Conservation (phyloP, 2,329 filamentous ascomycete species). For the Aspergillus sp. region DNA sequence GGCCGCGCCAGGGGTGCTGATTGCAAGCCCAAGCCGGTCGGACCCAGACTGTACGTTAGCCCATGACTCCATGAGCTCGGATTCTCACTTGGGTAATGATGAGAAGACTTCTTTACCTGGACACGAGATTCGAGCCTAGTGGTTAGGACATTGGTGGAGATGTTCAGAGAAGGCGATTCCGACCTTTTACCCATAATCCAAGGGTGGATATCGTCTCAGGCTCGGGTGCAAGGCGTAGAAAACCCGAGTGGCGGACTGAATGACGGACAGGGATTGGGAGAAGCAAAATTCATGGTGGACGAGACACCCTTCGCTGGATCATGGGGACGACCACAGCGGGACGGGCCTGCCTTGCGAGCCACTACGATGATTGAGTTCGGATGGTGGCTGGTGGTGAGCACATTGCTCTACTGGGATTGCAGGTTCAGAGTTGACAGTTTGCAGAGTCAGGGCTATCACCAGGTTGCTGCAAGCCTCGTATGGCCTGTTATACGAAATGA, state of each 20-base stretch:
- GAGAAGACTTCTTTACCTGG: conserved; percentile 76
- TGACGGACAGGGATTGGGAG: conserved; percentile 57
- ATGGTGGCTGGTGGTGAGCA: conserved; percentile 62
- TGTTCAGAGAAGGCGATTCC: conserved; percentile 62
- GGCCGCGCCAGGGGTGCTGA: conserved; percentile 9
- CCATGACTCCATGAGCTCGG: not conserved
- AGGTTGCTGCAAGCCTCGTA: conserved; percentile 55
- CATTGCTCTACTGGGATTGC: not conserved
- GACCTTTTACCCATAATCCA: conserved; percentile 62
- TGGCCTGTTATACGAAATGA: conserved; percentile 79
- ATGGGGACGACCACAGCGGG: conserved; percentile 78
- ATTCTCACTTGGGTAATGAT: not conserved
- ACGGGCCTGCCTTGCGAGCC: conserved; percentile 75
- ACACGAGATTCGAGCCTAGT: conserved; percentile 71
- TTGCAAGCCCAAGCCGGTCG: conserved; percentile 17
- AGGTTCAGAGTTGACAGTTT: not conserved
- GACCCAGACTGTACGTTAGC: conserved; percentile 54
- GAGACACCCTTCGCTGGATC: conserved; percentile 59
- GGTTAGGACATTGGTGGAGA: conserved; percentile 68
- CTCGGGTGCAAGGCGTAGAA: conserved; percentile 63
- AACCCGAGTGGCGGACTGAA: conserved; percentile 66
- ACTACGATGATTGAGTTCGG: conserved; percentile 72
- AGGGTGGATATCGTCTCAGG: conserved; percentile 68
- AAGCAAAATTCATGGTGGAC: conserved; percentile 72
- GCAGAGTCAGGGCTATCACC: conserved; percentile 54